A percentile compares a stretch with the other conserved stretches of the same genome.
These are phyloP conservation scores for Tephrocybe sp. DNA, from an alignment of 768 basidiomycete genomes.

Conservation along the genomic window DNA sequence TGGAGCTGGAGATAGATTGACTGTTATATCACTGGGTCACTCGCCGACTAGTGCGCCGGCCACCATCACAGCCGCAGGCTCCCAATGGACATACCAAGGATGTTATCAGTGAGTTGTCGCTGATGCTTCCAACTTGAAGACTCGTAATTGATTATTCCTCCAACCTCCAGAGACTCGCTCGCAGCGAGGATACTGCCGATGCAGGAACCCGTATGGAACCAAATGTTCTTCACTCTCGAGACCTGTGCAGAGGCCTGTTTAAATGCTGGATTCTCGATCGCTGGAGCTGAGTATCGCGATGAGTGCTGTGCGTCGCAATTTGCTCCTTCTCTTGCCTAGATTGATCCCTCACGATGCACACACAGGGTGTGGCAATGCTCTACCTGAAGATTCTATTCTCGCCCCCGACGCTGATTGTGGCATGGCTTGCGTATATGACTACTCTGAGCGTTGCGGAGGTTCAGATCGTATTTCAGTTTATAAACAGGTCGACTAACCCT, in stretches of 20 bases:
- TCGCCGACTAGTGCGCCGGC: conserved; percentile 10
- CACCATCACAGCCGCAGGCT: not conserved
- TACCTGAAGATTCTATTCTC: not conserved
- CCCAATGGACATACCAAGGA: conserved; percentile 11
- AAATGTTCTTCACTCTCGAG: conserved; percentile 9
- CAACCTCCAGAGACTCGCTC: conserved; percentile 4
- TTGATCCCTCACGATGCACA: not conserved
- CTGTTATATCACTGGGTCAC: not conserved
- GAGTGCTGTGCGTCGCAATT: conserved; percentile 7
- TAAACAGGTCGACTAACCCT: not conserved
- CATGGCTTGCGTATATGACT: conserved; percentile 13
- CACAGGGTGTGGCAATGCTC: conserved; percentile 12
- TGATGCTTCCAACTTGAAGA: not conserved
- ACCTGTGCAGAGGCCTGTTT: conserved; percentile 6
- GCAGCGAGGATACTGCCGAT: conserved; percentile 3
- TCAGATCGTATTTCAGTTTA: conserved; percentile 15
- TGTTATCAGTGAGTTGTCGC: conserved; percentile 7
- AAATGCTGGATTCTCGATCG: conserved; percentile 5
- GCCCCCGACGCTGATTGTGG: conserved; percentile 12
- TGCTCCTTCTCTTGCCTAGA: not conserved
- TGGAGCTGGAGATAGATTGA: conserved; percentile 8
- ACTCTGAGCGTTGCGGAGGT: conserved; percentile 11
- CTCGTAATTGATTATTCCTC: not conserved
- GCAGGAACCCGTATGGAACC: not conserved
- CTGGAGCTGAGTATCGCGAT: conserved; percentile 7